phyloP scores from a whole-genome alignment of 805 yeast genomes.

The Phaffomyces opuntiae region DNA sequence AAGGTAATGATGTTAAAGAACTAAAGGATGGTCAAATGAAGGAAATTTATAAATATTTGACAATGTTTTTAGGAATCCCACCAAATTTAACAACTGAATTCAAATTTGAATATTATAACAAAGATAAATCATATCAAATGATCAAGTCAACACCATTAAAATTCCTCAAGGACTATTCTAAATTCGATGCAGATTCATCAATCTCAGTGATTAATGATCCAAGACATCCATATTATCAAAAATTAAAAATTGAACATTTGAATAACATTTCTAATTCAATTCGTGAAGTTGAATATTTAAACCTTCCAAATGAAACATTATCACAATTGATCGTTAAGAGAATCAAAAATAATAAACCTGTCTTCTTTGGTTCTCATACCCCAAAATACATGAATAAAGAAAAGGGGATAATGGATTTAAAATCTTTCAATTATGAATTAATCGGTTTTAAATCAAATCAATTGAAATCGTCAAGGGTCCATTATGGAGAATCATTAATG shows the following conservation, averaged over 20 bases:
- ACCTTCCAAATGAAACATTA: slow-evolving; percentile 51
- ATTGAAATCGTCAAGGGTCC: slow-evolving; percentile 61
- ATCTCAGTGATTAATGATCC: slow-evolving; percentile 80
- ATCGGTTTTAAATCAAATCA: slow-evolving; percentile 48
- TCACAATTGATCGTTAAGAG: slow-evolving; percentile 59
- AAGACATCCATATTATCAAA: slow-evolving; percentile 57
- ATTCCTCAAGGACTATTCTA: slow-evolving; percentile 50
- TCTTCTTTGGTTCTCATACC: slow-evolving; percentile 87
- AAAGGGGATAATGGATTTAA: slow-evolving; percentile 67
- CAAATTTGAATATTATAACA: slow-evolving; percentile 70
- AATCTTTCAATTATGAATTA: slow-evolving; percentile 58
- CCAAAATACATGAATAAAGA: slow-evolving; percentile 60
- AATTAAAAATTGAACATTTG: slow-evolving; percentile 65
- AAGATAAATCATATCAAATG: slow-evolving; percentile 47
- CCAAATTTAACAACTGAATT: slow-evolving; percentile 65
- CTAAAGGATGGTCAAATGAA: slow-evolving; percentile 45
- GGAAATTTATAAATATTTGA: slow-evolving; percentile 57
- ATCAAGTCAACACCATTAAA: slow-evolving; percentile 55
- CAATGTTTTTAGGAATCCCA: slow-evolving; percentile 71
- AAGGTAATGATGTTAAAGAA: slow-evolving; percentile 19
- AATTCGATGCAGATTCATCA: slow-evolving; percentile 41
- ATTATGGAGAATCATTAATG: slow-evolving; percentile 68
- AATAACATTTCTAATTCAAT: slow-evolving; percentile 54
- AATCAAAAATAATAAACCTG: slow-evolving; percentile 67
- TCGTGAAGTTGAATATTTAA: slow-evolving; percentile 68